Conservation (phyloP, 2,329 filamentous ascomycete species). For the Neofusicoccum kwambonambiense region DNA sequence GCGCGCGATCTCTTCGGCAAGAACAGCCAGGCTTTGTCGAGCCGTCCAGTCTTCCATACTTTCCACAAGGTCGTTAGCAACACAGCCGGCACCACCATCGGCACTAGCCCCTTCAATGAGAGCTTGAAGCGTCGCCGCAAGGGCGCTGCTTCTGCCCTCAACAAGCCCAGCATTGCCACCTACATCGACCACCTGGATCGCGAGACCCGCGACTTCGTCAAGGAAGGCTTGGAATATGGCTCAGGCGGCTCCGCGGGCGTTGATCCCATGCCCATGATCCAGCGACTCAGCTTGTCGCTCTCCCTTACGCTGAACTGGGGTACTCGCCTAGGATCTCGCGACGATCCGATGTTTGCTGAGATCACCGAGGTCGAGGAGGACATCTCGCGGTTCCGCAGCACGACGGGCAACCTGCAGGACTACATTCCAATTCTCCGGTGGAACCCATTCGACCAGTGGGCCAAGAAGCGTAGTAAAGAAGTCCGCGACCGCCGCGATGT, state of each 20-base stretch:
- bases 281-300: conserved; percentile 62
- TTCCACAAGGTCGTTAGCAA: conserved; percentile 59
- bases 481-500: conserved; percentile 60
- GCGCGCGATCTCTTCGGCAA: conserved; percentile 43
- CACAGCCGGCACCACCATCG: conserved; percentile 66
- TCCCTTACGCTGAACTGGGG: conserved; percentile 67
- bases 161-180: conserved; percentile 62
- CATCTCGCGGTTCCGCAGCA: conserved; percentile 59
- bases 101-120: conserved; percentile 66
- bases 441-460: conserved; percentile 51
- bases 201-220: conserved; percentile 62
- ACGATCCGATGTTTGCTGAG: conserved; percentile 61
- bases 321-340: conserved; percentile 57
- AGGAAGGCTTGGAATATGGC: conserved; percentile 60
- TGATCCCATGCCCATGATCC: conserved; percentile 68
- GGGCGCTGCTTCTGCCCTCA: conserved; percentile 64
- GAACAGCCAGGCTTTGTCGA: conserved; percentile 43
- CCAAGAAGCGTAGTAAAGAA: conserved; percentile 47
- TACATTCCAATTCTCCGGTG: conserved; percentile 60
- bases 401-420: conserved; percentile 61
- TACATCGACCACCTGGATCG: conserved; percentile 63
- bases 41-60: conserved; percentile 45
- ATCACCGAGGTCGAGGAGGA: conserved; percentile 64
- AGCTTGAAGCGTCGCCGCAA: conserved; percentile 64
- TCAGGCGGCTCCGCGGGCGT: conserved; percentile 54